Conservation (phyloP, 202 grass and related monocot species). For the Setaria viridis region DNA sequence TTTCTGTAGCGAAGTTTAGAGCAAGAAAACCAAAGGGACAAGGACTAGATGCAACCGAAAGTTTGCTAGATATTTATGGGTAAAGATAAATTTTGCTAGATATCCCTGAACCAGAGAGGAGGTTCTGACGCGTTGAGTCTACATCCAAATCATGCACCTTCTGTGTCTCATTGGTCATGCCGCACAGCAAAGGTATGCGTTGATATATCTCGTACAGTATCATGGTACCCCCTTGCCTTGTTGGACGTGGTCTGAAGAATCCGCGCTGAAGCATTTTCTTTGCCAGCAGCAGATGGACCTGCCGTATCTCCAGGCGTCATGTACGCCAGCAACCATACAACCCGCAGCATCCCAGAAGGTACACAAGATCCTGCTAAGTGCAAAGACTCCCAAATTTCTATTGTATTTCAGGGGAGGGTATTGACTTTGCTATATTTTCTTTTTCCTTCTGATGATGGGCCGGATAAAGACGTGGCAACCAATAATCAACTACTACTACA, state of each 20-base stretch:
- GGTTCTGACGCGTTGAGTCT: background rate
- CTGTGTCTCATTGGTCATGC: background rate
- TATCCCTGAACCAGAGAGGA: no score
- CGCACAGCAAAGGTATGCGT: background rate
- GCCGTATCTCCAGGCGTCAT: slow-evolving; percentile 38
- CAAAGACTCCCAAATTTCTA: background rate
- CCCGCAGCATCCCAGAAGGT: slow-evolving; percentile 35
- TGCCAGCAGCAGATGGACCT: slow-evolving; percentile 9
- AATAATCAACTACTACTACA: background rate
- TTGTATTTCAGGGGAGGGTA: background rate
- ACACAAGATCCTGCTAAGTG: background rate
- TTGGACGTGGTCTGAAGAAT: slow-evolving; percentile 14
- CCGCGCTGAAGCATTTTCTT: background rate
- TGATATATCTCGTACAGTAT: background rate
- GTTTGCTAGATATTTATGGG: no score
- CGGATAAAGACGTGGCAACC: slow-evolving; percentile 26
- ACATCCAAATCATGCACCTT: background rate
- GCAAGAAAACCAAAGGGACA: no score
- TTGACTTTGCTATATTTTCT: slow-evolving; percentile 17
- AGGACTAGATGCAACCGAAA: no score
- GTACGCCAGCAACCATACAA: slow-evolving; percentile 37
- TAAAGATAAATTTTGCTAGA: no score
- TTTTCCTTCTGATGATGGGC: background rate
- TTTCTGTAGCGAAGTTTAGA: no score
- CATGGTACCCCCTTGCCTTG: slow-evolving; percentile 8